Conservation (phyloP, 2,329 filamentous ascomycete genomes). For the Xylaria sp. region DNA sequence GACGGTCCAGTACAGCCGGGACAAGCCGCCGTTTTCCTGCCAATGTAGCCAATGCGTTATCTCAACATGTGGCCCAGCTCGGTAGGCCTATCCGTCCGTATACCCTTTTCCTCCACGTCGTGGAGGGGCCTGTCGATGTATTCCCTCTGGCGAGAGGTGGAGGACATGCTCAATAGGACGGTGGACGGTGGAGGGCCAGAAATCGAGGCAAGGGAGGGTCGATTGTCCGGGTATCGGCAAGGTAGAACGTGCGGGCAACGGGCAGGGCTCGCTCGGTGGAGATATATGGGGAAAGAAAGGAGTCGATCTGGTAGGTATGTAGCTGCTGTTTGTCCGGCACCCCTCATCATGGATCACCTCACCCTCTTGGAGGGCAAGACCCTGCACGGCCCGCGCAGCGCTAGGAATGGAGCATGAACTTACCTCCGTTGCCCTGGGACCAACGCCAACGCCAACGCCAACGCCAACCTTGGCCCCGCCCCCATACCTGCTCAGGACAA, state of each 20-base stretch:
- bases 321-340: constrained; percentile 15
- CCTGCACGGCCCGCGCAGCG: too few species aligned
- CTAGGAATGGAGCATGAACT: too few species aligned
- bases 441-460: too few species aligned
- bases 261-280: constrained; percentile 26
- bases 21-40: too few species aligned
- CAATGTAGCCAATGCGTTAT: too few species aligned
- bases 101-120: constrained; percentile 23
- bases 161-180: constrained; percentile 40
- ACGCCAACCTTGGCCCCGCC: too few species aligned
- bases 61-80: constrained; percentile 15
- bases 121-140: constrained; percentile 38
- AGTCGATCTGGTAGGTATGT: constrained; percentile 35
- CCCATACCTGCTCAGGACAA: too few species aligned
- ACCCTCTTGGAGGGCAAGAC: too few species aligned
- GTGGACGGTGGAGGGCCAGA: constrained; percentile 39
- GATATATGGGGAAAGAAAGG: constrained; percentile 21
- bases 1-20: too few species aligned
- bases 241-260: constrained; percentile 34
- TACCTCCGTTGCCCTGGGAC: too few species aligned
- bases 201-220: constrained; percentile 39
- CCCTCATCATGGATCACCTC: too few species aligned
- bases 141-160: constrained; percentile 35
- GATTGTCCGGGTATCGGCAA: constrained; percentile 30
- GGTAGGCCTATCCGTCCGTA: constrained; percentile 23